Evolutionary conservation across 1,139 yeast genomes (phyloP).

Genomic region (Sugiyamaella neomexicana): DNA sequence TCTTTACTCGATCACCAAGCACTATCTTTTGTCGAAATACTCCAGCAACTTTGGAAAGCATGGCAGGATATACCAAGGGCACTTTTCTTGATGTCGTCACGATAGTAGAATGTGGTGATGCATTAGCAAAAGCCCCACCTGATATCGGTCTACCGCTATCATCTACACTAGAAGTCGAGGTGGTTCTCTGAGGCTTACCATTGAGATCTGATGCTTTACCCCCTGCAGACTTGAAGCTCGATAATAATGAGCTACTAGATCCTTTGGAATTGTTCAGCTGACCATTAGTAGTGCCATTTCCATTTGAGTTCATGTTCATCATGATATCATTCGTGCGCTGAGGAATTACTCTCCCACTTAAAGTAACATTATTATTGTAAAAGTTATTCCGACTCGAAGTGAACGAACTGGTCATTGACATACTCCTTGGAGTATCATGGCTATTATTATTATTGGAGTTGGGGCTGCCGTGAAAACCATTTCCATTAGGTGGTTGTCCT

Average conservation of each 20-base stretch:
- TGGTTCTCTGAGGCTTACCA: conserved; percentile 25
- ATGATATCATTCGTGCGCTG: conserved; percentile 31
- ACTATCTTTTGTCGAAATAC: conserved; percentile 71
- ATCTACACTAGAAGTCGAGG: conserved; percentile 29
- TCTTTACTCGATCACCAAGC: conserved; percentile 79
- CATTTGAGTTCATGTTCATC: conserved; percentile 11
- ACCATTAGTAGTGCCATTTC: background rate
- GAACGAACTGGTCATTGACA: conserved; percentile 30
- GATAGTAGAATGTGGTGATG: conserved; percentile 42
- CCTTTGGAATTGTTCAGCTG: conserved; percentile 10
- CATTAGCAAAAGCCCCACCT: conserved; percentile 20
- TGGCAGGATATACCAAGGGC: conserved; percentile 83
- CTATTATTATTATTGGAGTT: background rate
- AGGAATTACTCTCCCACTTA: conserved; percentile 38
- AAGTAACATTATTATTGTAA: conserved; percentile 31
- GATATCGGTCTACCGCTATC: conserved; percentile 10
- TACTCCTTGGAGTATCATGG: conserved; percentile 22
- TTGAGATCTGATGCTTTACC: conserved; percentile 13
- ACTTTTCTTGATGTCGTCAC: conserved; percentile 49
- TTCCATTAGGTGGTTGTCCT: background rate
- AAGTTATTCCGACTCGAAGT: conserved; percentile 11
- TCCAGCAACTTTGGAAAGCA: conserved; percentile 80
- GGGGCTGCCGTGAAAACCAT: background rate
- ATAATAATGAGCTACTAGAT: conserved; percentile 19
- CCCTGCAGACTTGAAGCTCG: conserved; percentile 17